Conservation (phyloP, 1,139 yeast species). For the Sugiyamaella novakii region DNA sequence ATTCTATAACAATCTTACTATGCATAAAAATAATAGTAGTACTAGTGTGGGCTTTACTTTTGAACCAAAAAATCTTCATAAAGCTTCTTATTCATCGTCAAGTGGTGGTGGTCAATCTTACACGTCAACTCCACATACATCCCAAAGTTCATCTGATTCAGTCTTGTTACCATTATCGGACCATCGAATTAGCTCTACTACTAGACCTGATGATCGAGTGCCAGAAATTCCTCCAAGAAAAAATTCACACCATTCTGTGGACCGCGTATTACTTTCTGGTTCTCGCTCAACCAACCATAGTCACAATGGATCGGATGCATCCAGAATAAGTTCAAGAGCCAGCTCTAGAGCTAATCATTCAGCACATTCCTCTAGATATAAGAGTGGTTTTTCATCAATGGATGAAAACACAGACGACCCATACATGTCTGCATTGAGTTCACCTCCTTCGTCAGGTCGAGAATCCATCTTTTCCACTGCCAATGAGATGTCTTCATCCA, state of each 20-base stretch:
- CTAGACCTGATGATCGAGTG: background rate
- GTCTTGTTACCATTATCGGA: slow-evolving; percentile 11
- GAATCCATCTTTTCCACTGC: slow-evolving; percentile 19
- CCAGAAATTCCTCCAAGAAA: slow-evolving; percentile 16
- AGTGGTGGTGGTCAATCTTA: background rate
- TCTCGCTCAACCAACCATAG: slow-evolving; percentile 13
- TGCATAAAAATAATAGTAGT: background rate
- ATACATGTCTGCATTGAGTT: slow-evolving; percentile 10
- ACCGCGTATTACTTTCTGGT: background rate
- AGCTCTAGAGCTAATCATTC: slow-evolving; percentile 3
- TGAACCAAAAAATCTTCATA: slow-evolving; percentile 6
- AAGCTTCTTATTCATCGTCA: background rate
- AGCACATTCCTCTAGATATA: background rate
- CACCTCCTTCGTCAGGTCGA: slow-evolving; percentile 10
- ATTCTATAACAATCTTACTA: slow-evolving; percentile 3
- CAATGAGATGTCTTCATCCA: slow-evolving; percentile 15
- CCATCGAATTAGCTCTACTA: slow-evolving; percentile 1
- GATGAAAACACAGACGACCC: background rate
- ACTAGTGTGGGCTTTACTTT: slow-evolving; percentile 6
- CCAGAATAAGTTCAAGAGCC: slow-evolving; percentile 14
- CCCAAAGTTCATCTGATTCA: slow-evolving; percentile 12
- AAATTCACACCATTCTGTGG: slow-evolving; percentile 14
- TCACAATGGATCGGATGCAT: slow-evolving; percentile 6
- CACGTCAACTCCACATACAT: slow-evolving; percentile 14
- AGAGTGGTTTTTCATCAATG: slow-evolving; percentile 10